Base-by-base conservation (phyloP, 1,139 yeast genomes). In the Nadsonia commutata region DNA sequence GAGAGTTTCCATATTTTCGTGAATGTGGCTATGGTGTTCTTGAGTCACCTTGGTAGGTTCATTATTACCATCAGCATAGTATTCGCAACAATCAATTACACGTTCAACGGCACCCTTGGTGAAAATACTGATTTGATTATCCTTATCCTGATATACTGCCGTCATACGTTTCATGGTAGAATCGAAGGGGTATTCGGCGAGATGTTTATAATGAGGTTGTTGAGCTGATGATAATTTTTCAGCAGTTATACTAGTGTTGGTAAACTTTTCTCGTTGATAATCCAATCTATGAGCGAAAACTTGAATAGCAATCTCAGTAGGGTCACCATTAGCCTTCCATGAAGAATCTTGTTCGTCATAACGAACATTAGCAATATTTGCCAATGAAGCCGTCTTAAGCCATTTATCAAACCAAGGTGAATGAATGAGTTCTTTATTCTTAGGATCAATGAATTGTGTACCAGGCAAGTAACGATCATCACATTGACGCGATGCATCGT, bases 81-180 rank as follows among this genome's bases (percentile, higher is more conserved):
- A 58, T 16, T 64, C 55, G 57, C 93, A 81, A 44, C 77, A 68
- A 7, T 63, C 68, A 37, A 82, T 58, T 40, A 82, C 66, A 48
- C 88, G 70, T 61, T 82, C 94, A 31, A 79, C 88, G 0, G 93
- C 94, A 54, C 93, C 94, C 56, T 82, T 82, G 23, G 85, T 72
- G 56, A 68, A 78, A 18, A 78, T 70, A 18, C 50, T 56, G 44
- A 64, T 60, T 16, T 56, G 48, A 3, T 62, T 56, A 33, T 66
- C 60, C 42, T 57, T 50, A 42, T 64, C 60, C 38, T 56, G 45
- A 58, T 77, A 81, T 40, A 81, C 60, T 1, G 82, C 70, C 21
- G 82, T 66, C 93, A 81, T 81, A 52, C 84, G 69, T 63, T 81
- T 82, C 50, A 81, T 71, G 2, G 83, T 71, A 2, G 90, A 80